A percentile compares a stretch with the other conserved stretches of the same genome.
These are phyloP conservation scores for Aspergillus ochraceus DNA, from an alignment of 2,329 filamentous ascomycete species.

Conservation along the genomic window DNA sequence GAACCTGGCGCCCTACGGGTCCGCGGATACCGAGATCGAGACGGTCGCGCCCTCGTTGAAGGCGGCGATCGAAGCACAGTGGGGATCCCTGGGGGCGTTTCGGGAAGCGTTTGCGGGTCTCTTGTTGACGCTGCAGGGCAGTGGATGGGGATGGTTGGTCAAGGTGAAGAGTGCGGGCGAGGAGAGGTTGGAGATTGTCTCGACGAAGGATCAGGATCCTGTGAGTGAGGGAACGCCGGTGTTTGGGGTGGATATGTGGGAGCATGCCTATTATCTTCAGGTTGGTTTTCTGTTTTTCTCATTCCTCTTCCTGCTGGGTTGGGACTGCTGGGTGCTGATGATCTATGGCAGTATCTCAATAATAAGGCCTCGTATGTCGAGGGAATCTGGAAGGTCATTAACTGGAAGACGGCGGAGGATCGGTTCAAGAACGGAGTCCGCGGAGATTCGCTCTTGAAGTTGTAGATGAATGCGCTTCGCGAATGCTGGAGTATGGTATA, in stretches of 20 bases:
- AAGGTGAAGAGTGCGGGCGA: conserved; percentile 58
- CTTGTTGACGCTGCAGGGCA: conserved; percentile 74
- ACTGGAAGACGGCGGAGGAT: conserved; percentile 83
- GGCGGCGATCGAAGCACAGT: conserved; percentile 63
- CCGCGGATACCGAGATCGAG: conserved; percentile 56
- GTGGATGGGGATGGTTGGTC: conserved; percentile 80
- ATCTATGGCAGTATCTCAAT: conserved; percentile 72
- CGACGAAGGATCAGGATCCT: conserved; percentile 85
- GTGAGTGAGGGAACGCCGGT: conserved; percentile 75
- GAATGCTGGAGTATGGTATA: background rate
- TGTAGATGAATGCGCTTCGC: conserved; percentile 10
- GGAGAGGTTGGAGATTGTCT: conserved; percentile 67
- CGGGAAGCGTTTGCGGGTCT: conserved; percentile 64
- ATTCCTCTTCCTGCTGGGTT: background rate
- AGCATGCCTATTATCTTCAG: conserved; percentile 88
- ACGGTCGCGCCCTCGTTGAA: conserved; percentile 58
- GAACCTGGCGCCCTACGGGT: conserved; percentile 67
- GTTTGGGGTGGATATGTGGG: conserved; percentile 87
- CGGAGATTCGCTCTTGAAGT: conserved; percentile 27
- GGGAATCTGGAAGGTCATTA: conserved; percentile 88
- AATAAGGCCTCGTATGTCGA: conserved; percentile 90
- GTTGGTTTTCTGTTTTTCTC: conserved; percentile 37
- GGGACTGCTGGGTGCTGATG: background rate
- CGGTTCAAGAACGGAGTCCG: conserved; percentile 49
- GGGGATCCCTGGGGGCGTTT: conserved; percentile 69